Base-by-base conservation (phyloP, 192 early-diverging fungal species). In the Spizellomyces punctatus region DNA sequence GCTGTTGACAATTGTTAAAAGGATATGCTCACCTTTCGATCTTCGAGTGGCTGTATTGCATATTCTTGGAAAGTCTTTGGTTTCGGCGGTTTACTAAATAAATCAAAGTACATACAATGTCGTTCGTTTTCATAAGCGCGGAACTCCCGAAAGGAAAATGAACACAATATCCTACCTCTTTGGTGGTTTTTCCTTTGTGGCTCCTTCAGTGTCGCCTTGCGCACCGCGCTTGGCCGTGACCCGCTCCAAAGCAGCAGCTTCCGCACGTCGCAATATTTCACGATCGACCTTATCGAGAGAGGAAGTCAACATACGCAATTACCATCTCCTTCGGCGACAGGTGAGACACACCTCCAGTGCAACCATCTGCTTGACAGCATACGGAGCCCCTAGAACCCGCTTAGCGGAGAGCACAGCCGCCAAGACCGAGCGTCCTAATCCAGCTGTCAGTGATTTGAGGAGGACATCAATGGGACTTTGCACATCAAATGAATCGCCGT, bases 321-420 rank as follows among this genome's bases (percentile, higher is more conserved):
- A 36, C 27, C 27, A 36, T 36, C 0, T 36, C 27, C 27, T 36
- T 36, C 27, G 27, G 27, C 27, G 27, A 36, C 27, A 36, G 27
- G 27, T 36, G 64, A 42, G 16, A 12, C 50, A 19, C 43, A 73
- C 88, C 82, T 95, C 91, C 69, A 90, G 90, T 0, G 93, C 77
- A 67, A 95, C 86, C 57, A 97, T 74, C 78, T 95, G 93, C 55
- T 91, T 85, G 6, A 92, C 87, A 0, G 93, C 89, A 75, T 94
- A 93, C n/a, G 82, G 57, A 10, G 55, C 71, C 9, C 61, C 63
- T 42, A 67, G 67, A 10, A 74, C 42, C 45, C 50, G 69, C 46
- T 60, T 57, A n/a, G 22, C 49, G 10, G 64, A 67, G 9, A 64
- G 44, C 17, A 57, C 46, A 1, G 22, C 16, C 58, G 57, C 14